These are phyloP conservation scores for Emmonsia crescens DNA, from an alignment of 2,329 filamentous ascomycete species.

Conservation along the genomic window DNA sequence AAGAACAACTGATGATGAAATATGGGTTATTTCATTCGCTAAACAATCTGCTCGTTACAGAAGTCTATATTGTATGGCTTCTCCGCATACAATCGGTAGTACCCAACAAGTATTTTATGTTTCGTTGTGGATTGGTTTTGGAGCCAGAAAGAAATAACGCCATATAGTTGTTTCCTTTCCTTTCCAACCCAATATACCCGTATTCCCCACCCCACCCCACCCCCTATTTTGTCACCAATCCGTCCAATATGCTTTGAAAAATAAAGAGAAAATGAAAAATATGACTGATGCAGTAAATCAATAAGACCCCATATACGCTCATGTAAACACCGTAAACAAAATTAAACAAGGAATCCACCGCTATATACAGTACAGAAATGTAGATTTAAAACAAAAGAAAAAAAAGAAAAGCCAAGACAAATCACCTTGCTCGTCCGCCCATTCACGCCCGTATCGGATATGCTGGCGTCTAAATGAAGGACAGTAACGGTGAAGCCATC, in stretches of 20 bases:
- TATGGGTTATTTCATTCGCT: background rate
- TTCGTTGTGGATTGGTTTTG: background rate
- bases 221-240: background rate
- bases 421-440: background rate
- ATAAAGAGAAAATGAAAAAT: background rate
- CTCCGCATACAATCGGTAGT: background rate
- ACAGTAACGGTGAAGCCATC: conserved; percentile 27
- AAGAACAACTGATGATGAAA: background rate
- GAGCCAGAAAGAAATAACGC: background rate
- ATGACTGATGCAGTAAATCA: background rate
- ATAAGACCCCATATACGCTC: background rate
- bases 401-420: background rate
- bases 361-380: background rate
- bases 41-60: background rate
- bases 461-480: background rate
- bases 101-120: background rate
- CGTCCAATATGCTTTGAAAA: background rate
- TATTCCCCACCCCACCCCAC: background rate
- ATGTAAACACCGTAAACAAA: background rate
- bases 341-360: background rate
- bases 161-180: background rate
- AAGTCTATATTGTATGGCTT: background rate
- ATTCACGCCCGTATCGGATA: background rate
- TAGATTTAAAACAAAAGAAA: background rate
- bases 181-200: background rate